Percentiles rank a stretch among this genome's conserved stretches.
These are phyloP conservation scores for Leccinum pallidistipes DNA, from an alignment of 1,284 basidiomycete genomes.

Conservation along the genomic window DNA sequence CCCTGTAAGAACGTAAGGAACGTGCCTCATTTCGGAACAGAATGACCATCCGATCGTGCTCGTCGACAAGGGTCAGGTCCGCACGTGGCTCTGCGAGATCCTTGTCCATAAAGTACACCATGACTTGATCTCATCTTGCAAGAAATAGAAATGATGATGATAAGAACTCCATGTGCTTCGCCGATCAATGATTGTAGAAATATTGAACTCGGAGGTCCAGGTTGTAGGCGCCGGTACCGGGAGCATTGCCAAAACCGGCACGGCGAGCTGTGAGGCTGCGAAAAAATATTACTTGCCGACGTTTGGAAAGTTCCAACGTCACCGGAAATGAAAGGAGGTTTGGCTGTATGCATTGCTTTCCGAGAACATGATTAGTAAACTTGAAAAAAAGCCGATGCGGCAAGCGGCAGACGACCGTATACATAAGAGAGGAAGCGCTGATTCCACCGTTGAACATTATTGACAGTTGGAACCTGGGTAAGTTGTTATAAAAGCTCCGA, in stretches of 20 bases:
- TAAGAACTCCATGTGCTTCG: background rate
- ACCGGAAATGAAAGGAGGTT: background rate
- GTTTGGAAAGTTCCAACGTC: background rate
- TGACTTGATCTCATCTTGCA: background rate
- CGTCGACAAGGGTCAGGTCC: background rate
- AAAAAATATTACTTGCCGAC: no score
- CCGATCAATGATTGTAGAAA: background rate
- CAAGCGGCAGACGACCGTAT: background rate
- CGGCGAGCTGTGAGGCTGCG: background rate
- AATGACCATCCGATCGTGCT: background rate
- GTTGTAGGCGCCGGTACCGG: background rate
- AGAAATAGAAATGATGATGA: background rate
- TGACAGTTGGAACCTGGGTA: background rate
- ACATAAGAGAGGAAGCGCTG: background rate
- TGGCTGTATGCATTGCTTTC: background rate
- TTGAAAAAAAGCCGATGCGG: background rate
- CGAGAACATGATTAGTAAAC: background rate
- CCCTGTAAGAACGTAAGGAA: background rate
- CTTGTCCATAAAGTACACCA: background rate
- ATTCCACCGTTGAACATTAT: background rate
- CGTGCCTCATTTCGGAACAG: background rate
- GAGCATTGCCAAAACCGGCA: background rate
- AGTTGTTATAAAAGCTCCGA: background rate
- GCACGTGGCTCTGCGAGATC: background rate
- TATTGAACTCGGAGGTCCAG: background rate